Base-by-base conservation (phyloP, 2,329 filamentous ascomycete species). In the Helicocarpus griseus region DNA sequence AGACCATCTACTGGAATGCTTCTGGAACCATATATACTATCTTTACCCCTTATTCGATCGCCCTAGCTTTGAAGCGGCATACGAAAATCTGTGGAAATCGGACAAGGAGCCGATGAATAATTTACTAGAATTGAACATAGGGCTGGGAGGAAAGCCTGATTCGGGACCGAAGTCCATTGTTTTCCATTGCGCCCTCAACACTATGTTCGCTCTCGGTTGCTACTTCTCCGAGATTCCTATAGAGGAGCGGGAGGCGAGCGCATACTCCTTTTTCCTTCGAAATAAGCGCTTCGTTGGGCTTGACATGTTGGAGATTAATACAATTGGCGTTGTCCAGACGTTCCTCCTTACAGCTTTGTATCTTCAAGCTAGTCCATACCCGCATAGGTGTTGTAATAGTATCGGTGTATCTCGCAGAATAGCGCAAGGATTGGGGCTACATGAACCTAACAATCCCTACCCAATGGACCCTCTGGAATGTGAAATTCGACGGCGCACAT, bases 11-110 rank as follows among this genome's bases (percentile, higher is more conserved):
- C 38, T 75, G 2, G 54, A 64, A 4, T 62, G 63, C 14, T 76
- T 69, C 49, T 73, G 66, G 54, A 58, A 69, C 13, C 57, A 63
- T 7, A 60, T 75, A 1, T 69, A 69, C 53, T 72, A 66, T 55
- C 59, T 75, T 8, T 74, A 73, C 48, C 73, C 73, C 0, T 69
- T 73, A 51, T 69, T 75, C 48, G 66, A 75, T 57, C 63, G 67
- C 3, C 61, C 63, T 0, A 65, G 64, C n/a, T 75, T 76, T 45
- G 60, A 70, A 49, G 54, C 56, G 17, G 69, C 68, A 0, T 74
- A 74, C 44, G 57, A 67, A 29, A 67, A 61, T 31, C 57, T 75
- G 0, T 74, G 71, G 70, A 53, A 55, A 6, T 56, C 63, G 1
- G 52, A 52, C 14, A 58, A 56, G 5, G 50, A 59, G 24, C 48